Conservation (phyloP, 2,329 filamentous ascomycete species). For the Calonectria honghensis region DNA sequence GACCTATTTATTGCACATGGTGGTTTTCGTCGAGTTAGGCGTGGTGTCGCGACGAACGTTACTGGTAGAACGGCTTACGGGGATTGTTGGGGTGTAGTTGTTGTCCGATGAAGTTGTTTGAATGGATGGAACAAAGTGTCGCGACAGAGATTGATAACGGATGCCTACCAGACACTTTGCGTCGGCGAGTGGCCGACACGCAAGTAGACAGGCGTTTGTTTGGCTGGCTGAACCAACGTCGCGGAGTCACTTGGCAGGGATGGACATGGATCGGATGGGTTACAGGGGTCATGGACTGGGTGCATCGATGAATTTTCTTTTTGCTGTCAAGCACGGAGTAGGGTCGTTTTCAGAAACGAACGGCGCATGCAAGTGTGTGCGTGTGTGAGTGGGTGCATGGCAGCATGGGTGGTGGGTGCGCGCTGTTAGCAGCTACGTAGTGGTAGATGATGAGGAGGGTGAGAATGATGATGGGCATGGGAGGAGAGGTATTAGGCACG, state of each 20-base stretch:
- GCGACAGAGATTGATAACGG: slow-evolving; percentile 11
- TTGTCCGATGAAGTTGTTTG: not conserved
- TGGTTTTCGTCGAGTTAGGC: not conserved
- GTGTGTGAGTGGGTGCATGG: slow-evolving; percentile 21
- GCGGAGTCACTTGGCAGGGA: slow-evolving; percentile 10
- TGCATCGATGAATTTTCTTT: slow-evolving; percentile 9
- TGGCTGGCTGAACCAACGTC: not conserved
- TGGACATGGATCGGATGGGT: not conserved
- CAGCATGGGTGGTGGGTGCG: not conserved
- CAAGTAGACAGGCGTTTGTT: not conserved
- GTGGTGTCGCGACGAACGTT: not conserved
- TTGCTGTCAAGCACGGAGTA: not conserved
- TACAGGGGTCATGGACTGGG: not conserved
- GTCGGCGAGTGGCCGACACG: slow-evolving; percentile 13
- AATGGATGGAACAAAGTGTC: not conserved
- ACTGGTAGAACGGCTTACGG: not conserved
- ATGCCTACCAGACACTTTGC: not conserved
- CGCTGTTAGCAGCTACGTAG: not conserved
- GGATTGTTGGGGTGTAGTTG: not conserved
- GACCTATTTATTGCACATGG: not conserved
- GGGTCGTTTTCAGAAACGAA: slow-evolving; percentile 26
- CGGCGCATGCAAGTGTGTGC: slow-evolving; percentile 13
- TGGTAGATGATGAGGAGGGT: not conserved
- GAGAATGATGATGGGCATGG: slow-evolving; percentile 16
- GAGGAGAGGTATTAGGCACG: not conserved